Conservation (phyloP, 352 stramenopile species). For the Peronospora farinosa region DNA sequence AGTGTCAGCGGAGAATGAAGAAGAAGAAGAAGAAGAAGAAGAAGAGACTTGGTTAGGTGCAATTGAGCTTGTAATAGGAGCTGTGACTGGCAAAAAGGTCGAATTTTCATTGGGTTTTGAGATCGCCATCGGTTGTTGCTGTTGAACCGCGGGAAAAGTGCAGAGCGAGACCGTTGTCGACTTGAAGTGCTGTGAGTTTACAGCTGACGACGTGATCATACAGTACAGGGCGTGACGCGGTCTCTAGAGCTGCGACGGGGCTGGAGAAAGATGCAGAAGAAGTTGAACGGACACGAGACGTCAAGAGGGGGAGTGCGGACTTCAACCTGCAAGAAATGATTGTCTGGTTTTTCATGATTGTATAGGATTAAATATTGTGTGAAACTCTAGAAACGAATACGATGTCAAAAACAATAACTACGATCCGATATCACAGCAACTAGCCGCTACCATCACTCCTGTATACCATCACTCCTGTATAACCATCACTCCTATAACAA, state of each 20-base stretch:
- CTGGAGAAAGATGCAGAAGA: constrained; percentile 3
- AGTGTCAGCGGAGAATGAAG: not conserved
- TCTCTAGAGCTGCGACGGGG: not conserved
- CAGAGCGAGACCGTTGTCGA: constrained; percentile 3
- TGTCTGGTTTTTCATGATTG: not conserved
- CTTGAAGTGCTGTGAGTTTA: constrained; percentile 12
- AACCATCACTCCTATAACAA: constrained; percentile 26
- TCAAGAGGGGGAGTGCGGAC: constrained; percentile 19
- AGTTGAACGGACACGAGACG: constrained; percentile 9
- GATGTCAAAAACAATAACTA: constrained; percentile 1
- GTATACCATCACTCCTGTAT: constrained; percentile 47
- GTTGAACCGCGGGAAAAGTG: not conserved
- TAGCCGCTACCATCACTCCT: constrained; percentile 9
- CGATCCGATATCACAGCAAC: constrained; percentile 23
- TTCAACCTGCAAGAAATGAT: constrained; percentile 12
- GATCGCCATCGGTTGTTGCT: constrained; percentile 5
- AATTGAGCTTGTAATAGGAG: not conserved
- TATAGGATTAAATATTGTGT: not conserved
- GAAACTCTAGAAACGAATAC: constrained; percentile 1
- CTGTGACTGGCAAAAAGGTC: constrained; percentile 10
- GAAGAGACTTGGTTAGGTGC: not conserved
- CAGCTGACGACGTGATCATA: constrained; percentile 14
- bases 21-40: no score
- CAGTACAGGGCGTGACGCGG: not conserved
- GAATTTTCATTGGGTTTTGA: constrained; percentile 10